Evolutionary conservation across 257 asterid genomes (phyloP).

Genomic region (Apocynum venetum): DNA sequence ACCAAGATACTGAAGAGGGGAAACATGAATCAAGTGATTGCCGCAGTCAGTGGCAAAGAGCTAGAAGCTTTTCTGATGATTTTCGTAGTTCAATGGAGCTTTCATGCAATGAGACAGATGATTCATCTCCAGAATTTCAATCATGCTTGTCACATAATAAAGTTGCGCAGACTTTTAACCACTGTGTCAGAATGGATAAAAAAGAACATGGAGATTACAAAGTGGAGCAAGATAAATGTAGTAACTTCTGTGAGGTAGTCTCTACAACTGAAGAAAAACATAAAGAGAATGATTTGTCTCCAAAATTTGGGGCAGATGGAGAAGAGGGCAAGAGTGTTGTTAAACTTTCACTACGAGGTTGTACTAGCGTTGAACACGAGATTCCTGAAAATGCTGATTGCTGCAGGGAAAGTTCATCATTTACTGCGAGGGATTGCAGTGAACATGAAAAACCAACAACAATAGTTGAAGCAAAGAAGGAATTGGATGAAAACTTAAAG

Average conservation of each 20-base stretch:
- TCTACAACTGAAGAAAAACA: slow-evolving; percentile 25
- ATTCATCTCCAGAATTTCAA: slow-evolving; percentile 21
- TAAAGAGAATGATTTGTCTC: slow-evolving; percentile 18
- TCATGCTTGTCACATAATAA: slow-evolving; percentile 9
- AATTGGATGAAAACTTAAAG: slow-evolving; percentile 18
- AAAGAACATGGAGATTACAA: slow-evolving; percentile 19
- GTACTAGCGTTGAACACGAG: slow-evolving; percentile 20
- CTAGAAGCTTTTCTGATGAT: slow-evolving; percentile 35
- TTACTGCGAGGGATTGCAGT: slow-evolving; percentile 17
- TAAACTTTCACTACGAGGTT: slow-evolving; percentile 18
- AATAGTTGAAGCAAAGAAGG: slow-evolving; percentile 10
- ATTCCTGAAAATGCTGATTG: slow-evolving; percentile 18
- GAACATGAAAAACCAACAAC: slow-evolving; percentile 26
- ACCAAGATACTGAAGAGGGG: slow-evolving; percentile 15
- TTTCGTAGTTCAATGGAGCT: slow-evolving; percentile 43
- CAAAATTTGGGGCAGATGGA: slow-evolving; percentile 6
- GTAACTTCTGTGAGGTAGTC: slow-evolving; percentile 8
- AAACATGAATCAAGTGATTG: slow-evolving; percentile 22
- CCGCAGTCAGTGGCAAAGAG: slow-evolving; percentile 16
- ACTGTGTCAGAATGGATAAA: slow-evolving; percentile 13
- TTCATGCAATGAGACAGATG: slow-evolving; percentile 17
- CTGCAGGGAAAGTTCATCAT: slow-evolving; percentile 16
- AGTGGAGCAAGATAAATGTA: slow-evolving; percentile 20
- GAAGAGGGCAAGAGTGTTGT: slow-evolving; percentile 18
- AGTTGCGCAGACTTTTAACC: slow-evolving; percentile 16